Evolutionary conservation across 2,329 filamentous ascomycete species (phyloP).

Genomic region (Fusarium musae): DNA sequence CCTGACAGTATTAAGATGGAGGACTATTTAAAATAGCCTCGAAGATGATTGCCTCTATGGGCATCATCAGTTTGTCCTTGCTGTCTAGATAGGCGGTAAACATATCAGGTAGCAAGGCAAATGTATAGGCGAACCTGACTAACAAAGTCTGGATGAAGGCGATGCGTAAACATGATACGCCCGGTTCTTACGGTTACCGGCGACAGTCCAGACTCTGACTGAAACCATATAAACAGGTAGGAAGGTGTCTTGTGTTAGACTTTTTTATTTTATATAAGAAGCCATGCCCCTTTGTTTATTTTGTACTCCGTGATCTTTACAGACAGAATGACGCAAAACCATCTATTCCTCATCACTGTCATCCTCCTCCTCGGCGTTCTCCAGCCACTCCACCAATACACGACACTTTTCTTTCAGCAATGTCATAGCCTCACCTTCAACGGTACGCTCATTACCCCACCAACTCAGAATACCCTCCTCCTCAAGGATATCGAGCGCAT

Average conservation of each 20-base stretch:
- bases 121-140: background rate
- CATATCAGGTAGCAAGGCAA: background rate
- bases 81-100: background rate
- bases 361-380: constrained; percentile 79
- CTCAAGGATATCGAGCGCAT: constrained; percentile 84
- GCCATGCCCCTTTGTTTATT: constrained; percentile 20
- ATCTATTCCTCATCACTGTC: constrained; percentile 58
- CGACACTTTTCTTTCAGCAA: constrained; percentile 78
- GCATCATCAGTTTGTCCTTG: background rate
- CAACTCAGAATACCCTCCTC: constrained; percentile 89
- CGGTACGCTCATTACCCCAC: constrained; percentile 82
- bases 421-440: constrained; percentile 74
- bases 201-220: background rate
- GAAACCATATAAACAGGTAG: background rate
- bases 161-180: background rate
- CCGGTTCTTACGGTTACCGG: background rate
- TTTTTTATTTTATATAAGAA: background rate
- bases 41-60: background rate
- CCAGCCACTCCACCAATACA: constrained; percentile 85
- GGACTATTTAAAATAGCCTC: background rate
- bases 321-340: constrained; percentile 4
- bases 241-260: background rate
- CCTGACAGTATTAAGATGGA: background rate
- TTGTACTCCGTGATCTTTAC: constrained; percentile 26
- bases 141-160: background rate